Evolutionary conservation across 2,329 filamentous ascomycete species (phyloP), one percentile per base, ranked within the genome.

Genomic region (Dactylellina cionopaga): DNA sequence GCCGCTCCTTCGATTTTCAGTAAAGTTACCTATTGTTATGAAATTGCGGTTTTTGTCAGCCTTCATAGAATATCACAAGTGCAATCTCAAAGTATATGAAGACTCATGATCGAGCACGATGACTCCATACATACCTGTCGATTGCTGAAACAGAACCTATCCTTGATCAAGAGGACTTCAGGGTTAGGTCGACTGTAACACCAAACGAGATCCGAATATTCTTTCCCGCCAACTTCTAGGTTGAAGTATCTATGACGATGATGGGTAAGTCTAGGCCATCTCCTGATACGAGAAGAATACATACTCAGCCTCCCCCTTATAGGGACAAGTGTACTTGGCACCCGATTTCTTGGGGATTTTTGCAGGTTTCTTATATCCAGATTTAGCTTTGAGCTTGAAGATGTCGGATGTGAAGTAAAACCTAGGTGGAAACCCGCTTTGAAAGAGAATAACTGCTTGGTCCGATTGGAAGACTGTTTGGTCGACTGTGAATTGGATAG

Each of bases 291-390:
- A 19, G 43, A 35, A 25, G 6, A 29, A 17, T 17, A 3, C 64
- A 11, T 60, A 72, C 68, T 60, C 52, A 9, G 59, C 68, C 27
- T 59, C 52, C 1, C 68, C 68, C 15, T 72, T 72, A 59, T 72
- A 72, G 5, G 68, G 68, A 43, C 68, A 72, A 41, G 59, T 25
- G 5, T 47, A 27, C 29, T 27, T 60, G 7, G 49, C 59, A n/a
- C 35, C 43, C 19, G 41, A 65, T 37, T 60, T 72, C 11, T 22
- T 37, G 6, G 35, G 29, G 27, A 46, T 24, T 7, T 29, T 11
- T 5, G 46, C 35, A 11, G 52, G 44, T 5, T 31, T 31, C 15
- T 31, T 59, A 11, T 15, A 43, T 7, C 52, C 68, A 4, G 41
- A 25, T 10, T 15, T 13, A 4, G 35, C 19, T 17, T 59, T 65